Evolutionary conservation across 441 rosid genomes (phyloP), one percentile per base, ranked within the genome.

Genomic region (Populus hybrid): DNA sequence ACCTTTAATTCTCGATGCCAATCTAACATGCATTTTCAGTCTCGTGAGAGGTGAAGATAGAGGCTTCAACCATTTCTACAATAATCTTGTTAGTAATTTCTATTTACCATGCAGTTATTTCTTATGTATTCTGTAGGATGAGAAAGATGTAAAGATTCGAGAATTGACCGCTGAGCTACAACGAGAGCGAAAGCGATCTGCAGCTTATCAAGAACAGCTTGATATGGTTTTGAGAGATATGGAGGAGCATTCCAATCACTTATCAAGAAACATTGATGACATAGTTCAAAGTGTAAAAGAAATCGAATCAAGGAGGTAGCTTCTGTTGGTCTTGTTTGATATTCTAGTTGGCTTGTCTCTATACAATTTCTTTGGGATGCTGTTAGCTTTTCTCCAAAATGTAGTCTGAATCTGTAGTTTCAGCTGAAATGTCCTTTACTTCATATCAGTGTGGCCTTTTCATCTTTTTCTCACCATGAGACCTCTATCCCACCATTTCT

Each of bases 101-200:
- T 28, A 4, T 29, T 67, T 53, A 53, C 33, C 12, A 18, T 35
- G 1, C 21, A n/a, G 7, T 56, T 70, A 16, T 56, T 33, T 29
- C 69, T 71, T 72, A 16, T 67, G 23, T 16, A 35, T 61, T 78
- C 75, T 64, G 56, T 71, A 89, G 93, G 95, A 89, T 74, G 94
- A 89, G 84, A 90, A 90, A 85, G 97, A 92, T 59, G 78, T 85
- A 64, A 88, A 86, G 83, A 90, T 89, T 36, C 81, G 88, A 66
- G 92, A 89, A 82, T 80, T 89, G 81, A 86, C 88, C 40, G 89
- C 89, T 6, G 89, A 87, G 79, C 76, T 92, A 50, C 93, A 85
- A 74, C 81, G 91, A 28, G 92, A 88, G 79, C 80, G 91, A 74
- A 89, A 78, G 76, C 88, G 92, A 64, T 91, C 87, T 53, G 86